Evolutionary conservation across 2,329 filamentous ascomycete genomes (phyloP), one percentile per base, ranked within the genome.

Genomic region (Aspergillus brunneoviolaceus): DNA sequence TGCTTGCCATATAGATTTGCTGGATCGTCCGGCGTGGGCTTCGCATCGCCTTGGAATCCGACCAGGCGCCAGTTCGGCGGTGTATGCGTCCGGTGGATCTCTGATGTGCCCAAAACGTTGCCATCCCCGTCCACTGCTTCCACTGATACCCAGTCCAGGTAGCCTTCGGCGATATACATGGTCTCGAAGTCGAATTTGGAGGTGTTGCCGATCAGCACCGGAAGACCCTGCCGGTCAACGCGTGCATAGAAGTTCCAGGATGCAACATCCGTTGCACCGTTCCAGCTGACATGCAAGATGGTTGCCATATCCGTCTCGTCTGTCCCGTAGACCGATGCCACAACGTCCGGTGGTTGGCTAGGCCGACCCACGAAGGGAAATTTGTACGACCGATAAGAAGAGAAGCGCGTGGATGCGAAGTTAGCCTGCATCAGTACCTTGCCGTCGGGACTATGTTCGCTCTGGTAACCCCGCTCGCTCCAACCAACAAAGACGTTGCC

Each of bases 191-290:
- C 70, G 5, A 62, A 57, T 55, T 76, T 78, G 45, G 64, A 61
- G 5, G 69, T 68, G 35, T 62, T 67, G 14, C 68, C 72, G 25
- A 77, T 35, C 11, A 60, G 54, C 61, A 70, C 63, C 6, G 65
- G 62, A 3, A 58, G 66, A 61, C 45, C 74, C 60, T 54, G 73
- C 14, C 56, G 63, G 6, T 56, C 49, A 11, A 59, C 51, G 16
- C 59, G 65, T 1, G 70, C 70, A 59, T 70, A 74, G 59, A 76
- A 70, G 5, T 67, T 69, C 74, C 74, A 83, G 5, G 67, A 71
- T 21, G 61, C 61, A n/a, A 82, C 73, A 52, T 82, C 80, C 1
- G 81, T 82, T 0, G 79, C 80, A 12, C 80, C 80, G 62, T 82
- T 82, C 81, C 80, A 82, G 56, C 72, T 74, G 16, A 74, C 72